Conservation (phyloP, 2,329 filamentous ascomycete species). For the Hypoxylon sp. region DNA sequence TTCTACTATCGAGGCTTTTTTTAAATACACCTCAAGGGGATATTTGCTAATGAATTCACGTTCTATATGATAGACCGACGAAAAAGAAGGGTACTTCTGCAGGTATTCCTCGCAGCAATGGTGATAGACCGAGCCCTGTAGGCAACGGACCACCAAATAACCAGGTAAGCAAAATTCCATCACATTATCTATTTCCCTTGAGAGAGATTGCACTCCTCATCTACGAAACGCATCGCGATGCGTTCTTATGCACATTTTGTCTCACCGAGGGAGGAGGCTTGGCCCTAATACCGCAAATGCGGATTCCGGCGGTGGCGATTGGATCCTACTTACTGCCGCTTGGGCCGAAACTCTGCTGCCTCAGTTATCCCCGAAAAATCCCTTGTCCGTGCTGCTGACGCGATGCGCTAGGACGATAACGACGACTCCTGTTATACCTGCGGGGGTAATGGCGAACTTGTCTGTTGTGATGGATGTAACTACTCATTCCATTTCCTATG, state of each 20-base stretch:
- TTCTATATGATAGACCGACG: constrained; percentile 70
- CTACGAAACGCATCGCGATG: constrained; percentile 20
- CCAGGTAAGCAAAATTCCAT: constrained; percentile 63
- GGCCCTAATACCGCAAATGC: constrained; percentile 42
- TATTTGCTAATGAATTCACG: constrained; percentile 43
- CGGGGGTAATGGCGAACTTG: constrained; percentile 83
- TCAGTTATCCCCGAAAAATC: constrained; percentile 50
- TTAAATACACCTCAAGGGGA: constrained; percentile 24
- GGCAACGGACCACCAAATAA: constrained; percentile 68
- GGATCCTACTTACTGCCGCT: constrained; percentile 51
- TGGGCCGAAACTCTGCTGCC: constrained; percentile 56
- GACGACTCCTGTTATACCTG: constrained; percentile 93
- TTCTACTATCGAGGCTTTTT: constrained; percentile 20
- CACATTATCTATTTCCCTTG: constrained; percentile 6
- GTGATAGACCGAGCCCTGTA: constrained; percentile 74
- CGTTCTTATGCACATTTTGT: constrained; percentile 32
- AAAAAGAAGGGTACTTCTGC: constrained; percentile 82
- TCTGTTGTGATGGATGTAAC: constrained; percentile 94
- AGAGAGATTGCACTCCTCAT: constrained; percentile 9
- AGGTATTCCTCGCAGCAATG: constrained; percentile 76
- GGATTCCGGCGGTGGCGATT: constrained; percentile 45
- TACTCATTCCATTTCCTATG: constrained; percentile 93
- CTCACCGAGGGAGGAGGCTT: constrained; percentile 38
- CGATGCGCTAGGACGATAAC: constrained; percentile 74
- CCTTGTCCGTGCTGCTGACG: constrained; percentile 58